Percentiles rank a stretch among this genome's conserved stretches.
Evolutionary conservation across 140 eudicot species (phyloP).

Genomic region (Ambrosia hybrid): DNA sequence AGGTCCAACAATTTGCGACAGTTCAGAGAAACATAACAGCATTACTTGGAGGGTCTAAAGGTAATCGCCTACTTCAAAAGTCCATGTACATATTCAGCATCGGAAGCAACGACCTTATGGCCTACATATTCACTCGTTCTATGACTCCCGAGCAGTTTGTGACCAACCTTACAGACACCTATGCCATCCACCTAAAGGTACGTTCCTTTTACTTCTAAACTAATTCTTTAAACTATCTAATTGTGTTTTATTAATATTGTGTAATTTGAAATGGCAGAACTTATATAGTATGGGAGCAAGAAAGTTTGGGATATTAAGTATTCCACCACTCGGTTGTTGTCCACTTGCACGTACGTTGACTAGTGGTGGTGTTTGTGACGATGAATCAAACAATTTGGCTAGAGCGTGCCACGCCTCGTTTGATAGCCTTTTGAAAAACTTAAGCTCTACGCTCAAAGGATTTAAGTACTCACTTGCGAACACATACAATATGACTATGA

Average conservation of each 20-base stretch:
- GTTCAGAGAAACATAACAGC: conserved; percentile 44
- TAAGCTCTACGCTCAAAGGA: conserved; percentile 37
- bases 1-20: conserved; percentile 45
- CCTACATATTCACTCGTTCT: conserved; percentile 11
- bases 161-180: conserved; percentile 33
- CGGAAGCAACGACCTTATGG: conserved; percentile 57
- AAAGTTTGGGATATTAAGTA: conserved; percentile 43
- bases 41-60: conserved; percentile 30
- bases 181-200: conserved; percentile 43
- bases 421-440: conserved; percentile 25
- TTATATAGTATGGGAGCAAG: conserved; percentile 48
- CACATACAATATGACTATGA: conserved; percentile 45
- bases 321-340: conserved; percentile 50
- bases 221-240: too few species aligned
- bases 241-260: not conserved
- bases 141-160: conserved; percentile 27
- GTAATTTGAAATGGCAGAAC: conserved; percentile 33
- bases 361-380: conserved; percentile 29
- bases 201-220: conserved; percentile 6
- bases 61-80: conserved; percentile 24
- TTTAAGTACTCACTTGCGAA: conserved; percentile 49
- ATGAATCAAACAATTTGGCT: conserved; percentile 34
- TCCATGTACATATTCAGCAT: conserved; percentile 49
- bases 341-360: conserved; percentile 34
- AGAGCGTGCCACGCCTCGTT: conserved; percentile 29